phyloP scores from a whole-genome alignment of 2,329 filamentous ascomycete genomes.

The Arthrinium phaeospermum region DNA sequence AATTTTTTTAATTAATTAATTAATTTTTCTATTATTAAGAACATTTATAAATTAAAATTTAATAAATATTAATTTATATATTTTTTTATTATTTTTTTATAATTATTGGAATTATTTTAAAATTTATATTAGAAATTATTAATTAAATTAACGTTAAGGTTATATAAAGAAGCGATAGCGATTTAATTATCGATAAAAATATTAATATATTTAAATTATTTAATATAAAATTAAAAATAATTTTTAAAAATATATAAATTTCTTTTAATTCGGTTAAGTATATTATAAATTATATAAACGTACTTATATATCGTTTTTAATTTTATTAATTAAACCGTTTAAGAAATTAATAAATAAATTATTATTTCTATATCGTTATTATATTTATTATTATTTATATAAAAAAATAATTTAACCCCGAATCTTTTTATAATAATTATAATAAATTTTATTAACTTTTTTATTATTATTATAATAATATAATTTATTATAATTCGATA shows the following conservation, averaged over 20 bases:
- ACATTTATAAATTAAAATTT: not conserved
- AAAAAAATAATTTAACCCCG: not conserved
- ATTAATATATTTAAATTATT: not conserved
- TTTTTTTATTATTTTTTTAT: not conserved
- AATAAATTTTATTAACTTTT: too few species aligned
- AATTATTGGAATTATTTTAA: not conserved
- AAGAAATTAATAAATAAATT: not conserved
- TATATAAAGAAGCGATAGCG: not conserved
- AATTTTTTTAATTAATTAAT: not conserved
- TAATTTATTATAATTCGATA: too few species aligned
- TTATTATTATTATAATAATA: too few species aligned
- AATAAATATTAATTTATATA: not conserved
- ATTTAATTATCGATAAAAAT: not conserved
- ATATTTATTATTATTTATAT: not conserved
- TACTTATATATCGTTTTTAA: not conserved
- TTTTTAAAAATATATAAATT: not conserved
- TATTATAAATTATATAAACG: not conserved
- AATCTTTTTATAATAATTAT: not conserved
- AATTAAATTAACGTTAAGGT: not conserved
- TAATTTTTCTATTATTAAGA: not conserved
- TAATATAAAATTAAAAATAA: not conserved
- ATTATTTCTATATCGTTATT: not conserved
- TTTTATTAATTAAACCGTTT: not conserved
- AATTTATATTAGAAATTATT: not conserved
- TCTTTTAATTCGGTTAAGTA: not conserved